phyloP scores from a whole-genome alignment of 495 filamentous ascomycete genomes.

The Neurospora sublineolata region DNA sequence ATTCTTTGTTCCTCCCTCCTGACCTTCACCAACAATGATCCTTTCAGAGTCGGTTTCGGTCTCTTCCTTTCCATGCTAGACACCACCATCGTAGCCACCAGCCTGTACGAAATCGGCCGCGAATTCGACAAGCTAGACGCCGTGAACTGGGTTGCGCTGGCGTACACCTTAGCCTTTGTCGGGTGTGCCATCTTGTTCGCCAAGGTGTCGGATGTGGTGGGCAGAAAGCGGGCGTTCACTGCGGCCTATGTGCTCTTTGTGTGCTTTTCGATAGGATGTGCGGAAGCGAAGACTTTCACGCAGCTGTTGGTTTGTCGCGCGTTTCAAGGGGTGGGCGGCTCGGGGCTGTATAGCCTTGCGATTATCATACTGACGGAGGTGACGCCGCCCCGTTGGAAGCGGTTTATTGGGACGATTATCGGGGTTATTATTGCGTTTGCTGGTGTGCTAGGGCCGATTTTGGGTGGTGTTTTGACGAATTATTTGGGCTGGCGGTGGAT shows the following conservation, averaged over 20 bases:
- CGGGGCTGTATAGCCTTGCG: constrained; percentile 34
- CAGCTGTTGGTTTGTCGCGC: constrained; percentile 37
- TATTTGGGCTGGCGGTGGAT: constrained; percentile 54
- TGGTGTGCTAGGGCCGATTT: constrained; percentile 44
- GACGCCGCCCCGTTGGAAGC: constrained; percentile 24
- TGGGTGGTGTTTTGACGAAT: constrained; percentile 53
- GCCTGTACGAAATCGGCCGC: constrained; percentile 30
- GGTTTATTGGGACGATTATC: constrained; percentile 24
- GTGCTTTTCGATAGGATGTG: constrained; percentile 45
- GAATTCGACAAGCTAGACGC: constrained; percentile 24
- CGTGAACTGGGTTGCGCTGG: constrained; percentile 37
- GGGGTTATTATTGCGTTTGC: constrained; percentile 20
- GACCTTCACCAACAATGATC: neutral
- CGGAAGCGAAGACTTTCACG: constrained; percentile 29
- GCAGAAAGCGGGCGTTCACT: constrained; percentile 36
- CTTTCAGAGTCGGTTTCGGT: constrained; percentile 10
- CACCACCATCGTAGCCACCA: constrained; percentile 36
- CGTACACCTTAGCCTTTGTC: constrained; percentile 35
- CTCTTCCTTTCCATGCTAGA: constrained; percentile 33
- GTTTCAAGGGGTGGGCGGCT: constrained; percentile 35
- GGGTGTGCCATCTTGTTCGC: constrained; percentile 37
- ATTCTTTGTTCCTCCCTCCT: neutral
- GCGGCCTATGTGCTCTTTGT: constrained; percentile 40
- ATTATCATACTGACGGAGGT: constrained; percentile 44
- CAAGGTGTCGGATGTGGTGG: constrained; percentile 41